Base-by-base conservation (phyloP, 2,329 filamentous ascomycete genomes). In the Leptographium lundbergii region DNA sequence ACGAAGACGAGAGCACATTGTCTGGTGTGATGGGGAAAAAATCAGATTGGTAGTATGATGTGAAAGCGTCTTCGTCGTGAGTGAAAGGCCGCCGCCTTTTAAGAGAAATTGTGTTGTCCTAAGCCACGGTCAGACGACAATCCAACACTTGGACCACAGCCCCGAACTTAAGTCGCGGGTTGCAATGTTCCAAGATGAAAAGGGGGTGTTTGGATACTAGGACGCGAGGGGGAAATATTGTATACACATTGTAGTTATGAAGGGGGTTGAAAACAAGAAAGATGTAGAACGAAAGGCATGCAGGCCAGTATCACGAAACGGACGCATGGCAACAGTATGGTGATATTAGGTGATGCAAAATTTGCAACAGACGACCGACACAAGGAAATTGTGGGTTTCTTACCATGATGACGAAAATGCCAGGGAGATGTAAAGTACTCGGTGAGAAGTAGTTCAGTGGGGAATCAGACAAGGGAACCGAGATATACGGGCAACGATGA, bases 71-170 rank as follows among this genome's bases (percentile, higher is more conserved):
- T 22, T 72, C 71, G 61, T 71, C 72, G 60, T 69, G 68, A 67
- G 67, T 69, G 66, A 72, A 71, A 63, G 71, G 70, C 69, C 74
- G 72, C 60, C 75, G 74, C 69, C 74, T 76, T 69, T 73, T 76
- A 63, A 73, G 68, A 65, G 60, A 50, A 29, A 70, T 69, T 67
- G 68, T 69, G 29, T 29, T n/a, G 39, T 64, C 63, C 63, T 64
- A 13, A n/a, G 6, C 17, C 6, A 34, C 17, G 1, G 55, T 56
- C 34, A 47, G 34, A 27, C 17, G 25, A 36, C 22, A 14, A 25
- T 19, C 2, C 14, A 36, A 36, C 24, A 13, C 11, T 4, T 4
- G n/a, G 17, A 10, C 4, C n/a, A 14, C 4, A 24, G 54, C 17
- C 9, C 19, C 6, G 19, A 24, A 14, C 11, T 5, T 4, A 50